Percentiles rank a stretch among this genome's conserved stretches.
Evolutionary conservation across 169 alveolate genomes (phyloP).

Genomic region (Plasmodium ovale): DNA sequence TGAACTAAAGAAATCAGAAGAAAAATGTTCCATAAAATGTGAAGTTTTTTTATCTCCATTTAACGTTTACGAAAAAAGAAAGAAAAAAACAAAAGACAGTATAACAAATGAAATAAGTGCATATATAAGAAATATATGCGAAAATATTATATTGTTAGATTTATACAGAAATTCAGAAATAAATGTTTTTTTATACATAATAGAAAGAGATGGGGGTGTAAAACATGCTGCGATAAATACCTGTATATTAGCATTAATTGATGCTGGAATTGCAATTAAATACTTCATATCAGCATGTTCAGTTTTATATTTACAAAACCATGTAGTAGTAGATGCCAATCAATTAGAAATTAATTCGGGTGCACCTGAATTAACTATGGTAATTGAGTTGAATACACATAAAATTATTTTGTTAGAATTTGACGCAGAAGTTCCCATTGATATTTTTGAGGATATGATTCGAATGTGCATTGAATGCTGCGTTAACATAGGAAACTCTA

Average conservation of each 20-base stretch:
- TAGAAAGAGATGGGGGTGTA: conserved; percentile 78
- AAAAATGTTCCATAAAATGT: conserved; percentile 67
- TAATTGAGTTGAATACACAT: conserved; percentile 53
- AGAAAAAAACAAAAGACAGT: conserved; percentile 63
- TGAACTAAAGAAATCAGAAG: conserved; percentile 71
- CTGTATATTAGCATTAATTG: conserved; percentile 83
- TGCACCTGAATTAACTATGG: conserved; percentile 70
- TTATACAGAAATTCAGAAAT: conserved; percentile 71
- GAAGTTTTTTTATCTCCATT: conserved; percentile 74
- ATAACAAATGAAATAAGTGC: conserved; percentile 75
- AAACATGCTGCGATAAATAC: conserved; percentile 84
- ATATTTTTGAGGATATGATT: conserved; percentile 63
- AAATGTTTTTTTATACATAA: conserved; percentile 37
- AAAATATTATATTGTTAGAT: conserved; percentile 79
- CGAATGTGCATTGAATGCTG: conserved; percentile 52
- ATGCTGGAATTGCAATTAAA: conserved; percentile 87
- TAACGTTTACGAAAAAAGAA: conserved; percentile 65
- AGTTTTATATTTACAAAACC: conserved; percentile 77
- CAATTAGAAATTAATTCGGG: conserved; percentile 73
- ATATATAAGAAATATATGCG: conserved; percentile 69
- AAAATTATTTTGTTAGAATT: conserved; percentile 64
- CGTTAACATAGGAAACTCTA: conserved; percentile 42
- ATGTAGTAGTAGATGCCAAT: conserved; percentile 62
- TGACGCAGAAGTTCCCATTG: conserved; percentile 77
- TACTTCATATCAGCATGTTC: conserved; percentile 83